A percentile compares a stretch with the other conserved stretches of the same genome.
Evolutionary conservation across 1,284 basidiomycete species (phyloP).

Genomic region (Ganoderma resinaceum): DNA sequence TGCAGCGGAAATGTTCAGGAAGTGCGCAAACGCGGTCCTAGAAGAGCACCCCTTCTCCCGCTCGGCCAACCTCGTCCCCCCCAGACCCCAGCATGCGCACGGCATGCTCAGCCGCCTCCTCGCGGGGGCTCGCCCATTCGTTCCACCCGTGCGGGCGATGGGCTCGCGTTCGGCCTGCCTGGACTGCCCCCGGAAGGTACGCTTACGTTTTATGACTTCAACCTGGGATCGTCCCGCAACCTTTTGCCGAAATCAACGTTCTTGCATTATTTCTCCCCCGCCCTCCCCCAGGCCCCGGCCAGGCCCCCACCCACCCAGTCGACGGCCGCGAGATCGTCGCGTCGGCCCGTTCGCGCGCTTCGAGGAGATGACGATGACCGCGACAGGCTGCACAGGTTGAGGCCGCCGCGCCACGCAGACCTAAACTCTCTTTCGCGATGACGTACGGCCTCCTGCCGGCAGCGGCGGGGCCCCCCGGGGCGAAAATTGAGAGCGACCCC

Average conservation of each 20-base stretch:
- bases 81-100: not conserved
- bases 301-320: not conserved
- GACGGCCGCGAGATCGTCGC: not conserved
- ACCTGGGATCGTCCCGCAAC: not conserved
- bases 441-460: not conserved
- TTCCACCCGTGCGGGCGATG: constrained; percentile 70
- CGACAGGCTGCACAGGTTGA: no score
- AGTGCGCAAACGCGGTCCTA: constrained; percentile 50
- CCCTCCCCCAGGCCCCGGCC: not conserved
- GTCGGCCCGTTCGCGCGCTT: not conserved
- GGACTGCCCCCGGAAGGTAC: constrained; percentile 71
- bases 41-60: constrained; percentile 56
- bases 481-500: not conserved
- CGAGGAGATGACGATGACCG: not conserved
- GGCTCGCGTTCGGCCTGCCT: constrained; percentile 65
- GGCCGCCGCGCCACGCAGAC: not conserved
- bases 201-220: not conserved
- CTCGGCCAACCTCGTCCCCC: constrained; percentile 2
- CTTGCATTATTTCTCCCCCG: not conserved
- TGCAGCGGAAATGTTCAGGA: constrained; percentile 54
- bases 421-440: not conserved
- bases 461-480: not conserved
- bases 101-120: not conserved
- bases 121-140: constrained; percentile 38
- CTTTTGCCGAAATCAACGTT: not conserved